These are phyloP conservation scores for Penicillium expansum DNA, from an alignment of 2,329 filamentous ascomycete species.

Conservation along the genomic window DNA sequence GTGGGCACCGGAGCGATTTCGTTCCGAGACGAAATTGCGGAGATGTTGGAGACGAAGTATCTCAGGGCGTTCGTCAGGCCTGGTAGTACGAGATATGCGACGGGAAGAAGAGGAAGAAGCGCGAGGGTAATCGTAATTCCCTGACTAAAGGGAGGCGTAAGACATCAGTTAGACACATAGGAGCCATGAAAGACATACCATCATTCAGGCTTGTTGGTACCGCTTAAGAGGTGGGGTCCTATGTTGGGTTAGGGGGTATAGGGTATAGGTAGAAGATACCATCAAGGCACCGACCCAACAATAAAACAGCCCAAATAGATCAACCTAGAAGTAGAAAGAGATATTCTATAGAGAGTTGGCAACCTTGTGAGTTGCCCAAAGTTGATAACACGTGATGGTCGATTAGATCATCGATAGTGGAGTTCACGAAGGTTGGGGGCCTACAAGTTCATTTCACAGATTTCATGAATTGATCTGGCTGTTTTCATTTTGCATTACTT, in stretches of 20 bases:
- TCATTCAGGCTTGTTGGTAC: constrained; percentile 13
- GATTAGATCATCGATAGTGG: constrained; percentile 24
- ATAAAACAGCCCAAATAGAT: not conserved
- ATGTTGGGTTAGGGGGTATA: not conserved
- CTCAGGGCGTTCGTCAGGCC: constrained; percentile 26
- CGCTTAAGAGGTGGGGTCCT: not conserved
- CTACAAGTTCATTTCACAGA: not conserved
- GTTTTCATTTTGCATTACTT: not conserved
- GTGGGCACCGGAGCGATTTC: constrained; percentile 30
- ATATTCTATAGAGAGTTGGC: not conserved
- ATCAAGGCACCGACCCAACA: not conserved
- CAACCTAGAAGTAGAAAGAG: not conserved
- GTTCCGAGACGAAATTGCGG: constrained; percentile 40
- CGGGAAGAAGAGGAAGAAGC: constrained; percentile 39
- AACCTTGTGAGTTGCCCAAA: constrained; percentile 1
- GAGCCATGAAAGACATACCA: constrained; percentile 23
- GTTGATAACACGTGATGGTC: constrained; percentile 19
- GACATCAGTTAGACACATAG: constrained; percentile 6
- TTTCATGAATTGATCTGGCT: not conserved
- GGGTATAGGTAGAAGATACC: not conserved
- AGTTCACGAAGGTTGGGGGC: not conserved
- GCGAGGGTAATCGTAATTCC: constrained; percentile 44
- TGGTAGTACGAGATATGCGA: constrained; percentile 22
- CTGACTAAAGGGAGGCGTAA: constrained; percentile 34
- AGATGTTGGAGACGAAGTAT: constrained; percentile 36